Evolutionary conservation across 1,284 basidiomycete genomes (phyloP).

Genomic region (Leccinum ponderosum): DNA sequence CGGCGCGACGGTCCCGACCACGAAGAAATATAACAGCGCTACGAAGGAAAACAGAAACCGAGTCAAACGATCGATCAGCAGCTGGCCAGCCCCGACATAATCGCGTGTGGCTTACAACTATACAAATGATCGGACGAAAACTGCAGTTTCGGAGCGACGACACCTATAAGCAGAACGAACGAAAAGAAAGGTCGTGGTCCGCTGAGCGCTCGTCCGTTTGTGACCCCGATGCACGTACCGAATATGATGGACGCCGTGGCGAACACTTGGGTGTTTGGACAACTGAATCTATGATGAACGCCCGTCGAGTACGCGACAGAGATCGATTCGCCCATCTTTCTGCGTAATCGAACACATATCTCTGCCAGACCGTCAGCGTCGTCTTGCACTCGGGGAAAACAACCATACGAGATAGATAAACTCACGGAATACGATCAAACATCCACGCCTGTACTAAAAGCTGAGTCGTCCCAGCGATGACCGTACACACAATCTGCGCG

Average conservation of each 20-base stretch:
- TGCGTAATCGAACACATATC: constrained; percentile 34
- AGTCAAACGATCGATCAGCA: not conserved
- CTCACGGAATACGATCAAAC: constrained; percentile 37
- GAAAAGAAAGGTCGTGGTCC: not conserved
- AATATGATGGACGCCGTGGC: constrained; percentile 40
- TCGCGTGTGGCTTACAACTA: constrained; percentile 20
- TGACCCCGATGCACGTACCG: constrained; percentile 18
- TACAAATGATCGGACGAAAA: constrained; percentile 41
- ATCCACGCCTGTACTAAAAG: constrained; percentile 47
- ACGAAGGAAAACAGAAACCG: not conserved
- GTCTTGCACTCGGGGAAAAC: not conserved
- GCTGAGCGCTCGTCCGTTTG: not conserved
- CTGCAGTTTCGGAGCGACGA: constrained; percentile 40
- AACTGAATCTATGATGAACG: constrained; percentile 31
- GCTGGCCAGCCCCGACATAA: too few relatives aligned
- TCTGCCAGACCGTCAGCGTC: constrained; percentile 10
- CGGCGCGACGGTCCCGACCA: constrained; percentile 46
- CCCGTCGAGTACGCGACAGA: not conserved
- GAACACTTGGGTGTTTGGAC: constrained; percentile 38
- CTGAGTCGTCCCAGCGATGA: constrained; percentile 43
- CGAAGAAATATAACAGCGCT: constrained; percentile 48
- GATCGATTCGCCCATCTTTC: constrained; percentile 30
- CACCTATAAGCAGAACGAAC: constrained; percentile 24
- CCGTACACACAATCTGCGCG: constrained; percentile 37
- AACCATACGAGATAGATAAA: not conserved